Evolutionary conservation across 768 basidiomycete genomes (phyloP), one percentile per base, ranked within the genome.

Genomic region (Suillus weaverae): DNA sequence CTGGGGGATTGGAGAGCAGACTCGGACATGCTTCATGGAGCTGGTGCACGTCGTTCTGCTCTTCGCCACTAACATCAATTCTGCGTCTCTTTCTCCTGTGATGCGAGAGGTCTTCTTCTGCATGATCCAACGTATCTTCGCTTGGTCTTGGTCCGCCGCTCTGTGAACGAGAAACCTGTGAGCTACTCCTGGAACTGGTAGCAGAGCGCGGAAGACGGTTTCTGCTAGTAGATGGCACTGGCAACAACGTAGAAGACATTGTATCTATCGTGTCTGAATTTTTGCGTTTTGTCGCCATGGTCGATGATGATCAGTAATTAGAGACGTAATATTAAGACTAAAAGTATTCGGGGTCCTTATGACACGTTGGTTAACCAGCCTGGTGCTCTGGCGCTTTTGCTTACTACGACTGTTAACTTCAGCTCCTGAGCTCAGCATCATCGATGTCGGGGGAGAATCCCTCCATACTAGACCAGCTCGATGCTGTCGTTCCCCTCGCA

Each of bases 401-500:
- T 30, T 30, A 33, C 30, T 14, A 39, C n/a, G 2, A 44, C 38
- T 7, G 33, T 30, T 10, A 26, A 51, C 16, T 16, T 18, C 7
- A 30, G 46, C 33, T 39, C 18, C 32, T 26, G 53, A 71, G 70
- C 72, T 63, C 1, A 35, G 22, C 18, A 62, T 30, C 38, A 62
- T 43, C 62, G 13, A 61, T 35, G 59, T 62, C 48, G n/a, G 63
- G 2, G 36, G 71, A 72, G 11, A n/a, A 54, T 7, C 66, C 72
- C 16, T 76, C 83, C 3, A 66, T 90, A 62, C 83, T 91, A 67
- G 81, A 83, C 70, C 86, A 85, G 71, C 84, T 92, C 67, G 89
- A 92, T 75, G 75, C 81, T 18, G 81, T 83, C 36, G 85, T 86
- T 4, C 84, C 86, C n/a, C 79, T 94, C 44, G 83, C 86, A 41